A percentile compares a stretch with the other conserved stretches of the same genome.
Conservation (phyloP, 106 monocot species). For the Gastrodia elata region DNA sequence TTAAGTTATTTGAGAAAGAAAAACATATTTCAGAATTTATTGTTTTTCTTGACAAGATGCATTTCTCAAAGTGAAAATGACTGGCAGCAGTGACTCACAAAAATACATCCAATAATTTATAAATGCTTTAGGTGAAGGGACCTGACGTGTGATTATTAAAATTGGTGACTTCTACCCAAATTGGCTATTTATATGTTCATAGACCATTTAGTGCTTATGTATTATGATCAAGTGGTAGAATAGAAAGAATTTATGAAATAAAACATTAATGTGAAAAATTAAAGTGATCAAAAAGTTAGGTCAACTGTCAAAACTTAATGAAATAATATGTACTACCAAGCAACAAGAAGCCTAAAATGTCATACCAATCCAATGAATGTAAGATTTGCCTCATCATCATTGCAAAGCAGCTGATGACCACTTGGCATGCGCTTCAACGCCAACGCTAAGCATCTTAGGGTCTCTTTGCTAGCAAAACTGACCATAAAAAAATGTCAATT, state of each 20-base stretch:
- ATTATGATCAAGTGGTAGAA: neutral
- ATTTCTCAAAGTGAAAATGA: neutral
- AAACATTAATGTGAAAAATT: neutral
- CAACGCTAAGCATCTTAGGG: conserved; percentile 93
- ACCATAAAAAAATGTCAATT: conserved; percentile 6
- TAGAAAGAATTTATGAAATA: neutral
- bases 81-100: neutral
- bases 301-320: neutral
- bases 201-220: neutral
- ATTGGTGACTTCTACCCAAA: neutral
- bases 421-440: conserved; percentile 85
- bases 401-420: conserved; percentile 66
- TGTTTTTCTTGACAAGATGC: neutral
- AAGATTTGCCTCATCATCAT: conserved; percentile 88
- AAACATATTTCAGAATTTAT: neutral
- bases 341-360: conserved; percentile 2
- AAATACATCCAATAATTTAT: neutral
- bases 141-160: neutral
- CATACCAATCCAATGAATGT: conserved; percentile 96
- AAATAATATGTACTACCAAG: neutral
- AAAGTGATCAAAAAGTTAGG: neutral
- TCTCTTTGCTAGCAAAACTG: conserved; percentile 92
- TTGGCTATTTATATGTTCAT: neutral
- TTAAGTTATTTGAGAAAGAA: no score
- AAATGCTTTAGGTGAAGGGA: neutral